phyloP scores from a whole-genome alignment of 192 early-diverging fungal species.

The Coemansia asiatica region DNA sequence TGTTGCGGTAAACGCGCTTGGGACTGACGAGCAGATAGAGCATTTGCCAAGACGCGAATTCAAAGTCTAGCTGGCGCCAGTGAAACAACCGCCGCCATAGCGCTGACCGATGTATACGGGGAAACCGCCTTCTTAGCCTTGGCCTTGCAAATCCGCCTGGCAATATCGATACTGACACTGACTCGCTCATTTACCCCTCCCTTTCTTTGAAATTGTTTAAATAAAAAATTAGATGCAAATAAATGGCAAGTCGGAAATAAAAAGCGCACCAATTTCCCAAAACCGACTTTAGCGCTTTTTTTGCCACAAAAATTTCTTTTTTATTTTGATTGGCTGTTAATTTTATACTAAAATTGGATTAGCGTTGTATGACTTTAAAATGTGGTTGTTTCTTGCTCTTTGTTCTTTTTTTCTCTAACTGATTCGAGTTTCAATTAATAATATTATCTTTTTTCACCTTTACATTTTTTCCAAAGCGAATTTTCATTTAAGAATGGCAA shows the following conservation, averaged over 20 bases:
- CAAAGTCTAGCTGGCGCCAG: slow-evolving; percentile 53
- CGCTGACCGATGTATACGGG: slow-evolving; percentile 46
- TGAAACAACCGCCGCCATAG: slow-evolving; percentile 44
- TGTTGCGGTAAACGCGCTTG: slow-evolving; percentile 74
- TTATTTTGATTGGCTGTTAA: too few species aligned
- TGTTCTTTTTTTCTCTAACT: background rate
- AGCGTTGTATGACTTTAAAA: too few species aligned
- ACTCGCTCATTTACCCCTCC: slow-evolving; percentile 24
- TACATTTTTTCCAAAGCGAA: too few species aligned
- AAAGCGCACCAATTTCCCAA: too few species aligned
- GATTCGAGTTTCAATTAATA: background rate
- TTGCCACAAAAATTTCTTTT: too few species aligned
- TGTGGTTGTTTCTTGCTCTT: too few species aligned
- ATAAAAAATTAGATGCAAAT: background rate
- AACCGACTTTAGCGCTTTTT: too few species aligned
- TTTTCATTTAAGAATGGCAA: slow-evolving; percentile 2
- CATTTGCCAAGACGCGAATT: slow-evolving; percentile 53
- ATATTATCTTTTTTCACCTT: slow-evolving; percentile 1
- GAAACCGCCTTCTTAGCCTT: slow-evolving; percentile 29
- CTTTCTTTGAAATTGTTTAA: background rate
- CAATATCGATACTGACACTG: slow-evolving; percentile 18
- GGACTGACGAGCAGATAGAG: slow-evolving; percentile 49
- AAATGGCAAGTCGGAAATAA: too few species aligned
- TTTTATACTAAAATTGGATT: too few species aligned
- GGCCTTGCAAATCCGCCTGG: slow-evolving; percentile 23